A percentile compares a stretch with the other conserved stretches of the same genome.
Conservation (phyloP, 306 rosid genomes). For the Castanea sativa region DNA sequence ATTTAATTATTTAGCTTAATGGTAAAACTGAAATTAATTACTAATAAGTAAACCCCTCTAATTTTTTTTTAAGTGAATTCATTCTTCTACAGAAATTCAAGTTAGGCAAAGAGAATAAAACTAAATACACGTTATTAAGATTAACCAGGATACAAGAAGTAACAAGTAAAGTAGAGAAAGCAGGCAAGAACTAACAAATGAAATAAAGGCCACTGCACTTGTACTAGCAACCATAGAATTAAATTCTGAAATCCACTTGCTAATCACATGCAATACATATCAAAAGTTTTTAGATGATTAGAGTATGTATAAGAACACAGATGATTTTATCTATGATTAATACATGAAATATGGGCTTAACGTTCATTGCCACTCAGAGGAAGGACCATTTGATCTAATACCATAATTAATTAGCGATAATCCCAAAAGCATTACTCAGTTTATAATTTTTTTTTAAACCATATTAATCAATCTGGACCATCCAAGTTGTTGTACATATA, state of each 20-base stretch:
- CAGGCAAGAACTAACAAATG: neutral
- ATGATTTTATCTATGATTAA: neutral
- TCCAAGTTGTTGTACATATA: neutral
- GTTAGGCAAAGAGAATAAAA: constrained; percentile 6
- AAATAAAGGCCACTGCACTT: neutral
- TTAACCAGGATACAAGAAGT: constrained; percentile 14
- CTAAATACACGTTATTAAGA: neutral
- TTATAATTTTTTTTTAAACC: neutral
- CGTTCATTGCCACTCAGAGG: neutral
- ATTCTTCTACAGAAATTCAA: constrained; percentile 23
- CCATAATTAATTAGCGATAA: no score
- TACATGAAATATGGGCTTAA: neutral
- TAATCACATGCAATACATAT: neutral
- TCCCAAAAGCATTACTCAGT: neutral
- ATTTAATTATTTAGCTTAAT: no score
- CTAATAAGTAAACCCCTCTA: no score
- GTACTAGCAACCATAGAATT: neutral
- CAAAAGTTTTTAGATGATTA: neutral
- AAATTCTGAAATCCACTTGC: neutral
- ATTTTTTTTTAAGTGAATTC: constrained; percentile 49
- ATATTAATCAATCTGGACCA: neutral
- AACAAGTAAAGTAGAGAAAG: neutral
- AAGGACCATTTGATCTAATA: neutral
- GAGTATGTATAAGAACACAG: neutral
- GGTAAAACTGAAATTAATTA: no score